Conservation (phyloP, 495 filamentous ascomycete genomes). For the Penicillium soppii region DNA sequence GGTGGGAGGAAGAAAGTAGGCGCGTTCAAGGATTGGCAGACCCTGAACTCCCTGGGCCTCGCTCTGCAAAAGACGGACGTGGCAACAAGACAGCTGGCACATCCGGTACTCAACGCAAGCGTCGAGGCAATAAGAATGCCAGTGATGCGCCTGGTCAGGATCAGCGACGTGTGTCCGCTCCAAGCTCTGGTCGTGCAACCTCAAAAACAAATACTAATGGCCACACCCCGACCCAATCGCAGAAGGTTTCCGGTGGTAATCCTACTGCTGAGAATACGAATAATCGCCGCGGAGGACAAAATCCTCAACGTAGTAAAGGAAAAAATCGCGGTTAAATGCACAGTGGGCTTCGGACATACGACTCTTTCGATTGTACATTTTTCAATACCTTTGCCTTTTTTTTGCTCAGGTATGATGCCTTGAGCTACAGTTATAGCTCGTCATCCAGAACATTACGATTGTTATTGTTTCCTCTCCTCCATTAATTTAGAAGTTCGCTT, state of each 20-base stretch:
- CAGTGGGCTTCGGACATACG: no score
- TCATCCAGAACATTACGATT: no score
- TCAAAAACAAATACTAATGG: slow-evolving; percentile 15
- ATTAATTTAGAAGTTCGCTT: no score
- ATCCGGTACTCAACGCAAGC: slow-evolving; percentile 23
- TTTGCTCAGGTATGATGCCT: no score
- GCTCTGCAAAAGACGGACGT: slow-evolving; percentile 28
- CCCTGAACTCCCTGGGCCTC: slow-evolving; percentile 45
- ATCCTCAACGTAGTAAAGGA: slow-evolving; percentile 12
- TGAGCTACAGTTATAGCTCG: no score
- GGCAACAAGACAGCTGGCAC: slow-evolving; percentile 17
- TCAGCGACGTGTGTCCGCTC: slow-evolving; percentile 1
- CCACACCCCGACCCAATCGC: slow-evolving; percentile 1
- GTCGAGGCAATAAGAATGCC: slow-evolving; percentile 27
- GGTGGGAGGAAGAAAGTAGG: slow-evolving; percentile 93
- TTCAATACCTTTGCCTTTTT: no score
- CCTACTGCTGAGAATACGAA: slow-evolving; percentile 6
- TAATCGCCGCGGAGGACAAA: slow-evolving; percentile 20
- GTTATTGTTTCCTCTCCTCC: no score
- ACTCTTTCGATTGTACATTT: no score
- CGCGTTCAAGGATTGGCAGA: slow-evolving; percentile 59
- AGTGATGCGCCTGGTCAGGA: slow-evolving; percentile 4
- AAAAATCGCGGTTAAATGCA: slow-evolving; percentile 11
- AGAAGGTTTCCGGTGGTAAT: slow-evolving; percentile 1
- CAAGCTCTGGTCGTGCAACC: neutral